These are phyloP conservation scores for Beauveria australis DNA, from an alignment of 2,329 filamentous ascomycete species.

Conservation along the genomic window DNA sequence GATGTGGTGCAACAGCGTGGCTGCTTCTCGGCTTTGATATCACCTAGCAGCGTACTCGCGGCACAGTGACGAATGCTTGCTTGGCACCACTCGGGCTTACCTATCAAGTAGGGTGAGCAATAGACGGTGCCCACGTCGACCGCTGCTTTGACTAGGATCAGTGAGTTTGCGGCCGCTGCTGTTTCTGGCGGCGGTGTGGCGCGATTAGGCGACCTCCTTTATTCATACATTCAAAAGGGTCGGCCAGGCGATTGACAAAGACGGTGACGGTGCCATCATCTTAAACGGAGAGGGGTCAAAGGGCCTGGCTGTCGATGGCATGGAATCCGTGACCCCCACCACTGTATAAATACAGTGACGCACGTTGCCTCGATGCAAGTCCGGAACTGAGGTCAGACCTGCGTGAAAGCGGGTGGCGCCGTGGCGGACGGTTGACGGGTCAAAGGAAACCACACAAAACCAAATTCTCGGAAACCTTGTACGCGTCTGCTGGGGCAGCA, in stretches of 20 bases:
- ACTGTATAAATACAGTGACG: background rate
- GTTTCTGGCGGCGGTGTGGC: no score
- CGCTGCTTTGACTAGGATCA: no score
- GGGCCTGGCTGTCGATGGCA: no score
- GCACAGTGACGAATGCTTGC: slow-evolving; percentile 1
- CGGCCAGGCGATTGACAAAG: background rate
- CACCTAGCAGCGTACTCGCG: background rate
- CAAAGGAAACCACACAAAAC: background rate
- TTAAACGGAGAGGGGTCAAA: no score
- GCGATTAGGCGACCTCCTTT: no score
- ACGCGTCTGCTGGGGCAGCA: background rate
- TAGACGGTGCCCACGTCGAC: no score
- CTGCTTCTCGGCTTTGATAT: background rate
- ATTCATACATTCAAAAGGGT: no score
- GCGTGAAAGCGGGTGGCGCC: background rate
- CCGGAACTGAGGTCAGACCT: background rate
- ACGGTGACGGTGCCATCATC: background rate
- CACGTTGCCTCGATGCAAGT: background rate
- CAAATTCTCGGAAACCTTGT: background rate
- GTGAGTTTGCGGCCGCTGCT: no score
- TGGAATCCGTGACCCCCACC: no score
- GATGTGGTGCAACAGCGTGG: background rate
- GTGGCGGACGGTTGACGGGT: background rate
- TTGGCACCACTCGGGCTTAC: background rate
- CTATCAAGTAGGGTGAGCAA: no score